These are phyloP conservation scores for Xylaria telfairii DNA, from an alignment of 495 filamentous ascomycete species.

Conservation along the genomic window DNA sequence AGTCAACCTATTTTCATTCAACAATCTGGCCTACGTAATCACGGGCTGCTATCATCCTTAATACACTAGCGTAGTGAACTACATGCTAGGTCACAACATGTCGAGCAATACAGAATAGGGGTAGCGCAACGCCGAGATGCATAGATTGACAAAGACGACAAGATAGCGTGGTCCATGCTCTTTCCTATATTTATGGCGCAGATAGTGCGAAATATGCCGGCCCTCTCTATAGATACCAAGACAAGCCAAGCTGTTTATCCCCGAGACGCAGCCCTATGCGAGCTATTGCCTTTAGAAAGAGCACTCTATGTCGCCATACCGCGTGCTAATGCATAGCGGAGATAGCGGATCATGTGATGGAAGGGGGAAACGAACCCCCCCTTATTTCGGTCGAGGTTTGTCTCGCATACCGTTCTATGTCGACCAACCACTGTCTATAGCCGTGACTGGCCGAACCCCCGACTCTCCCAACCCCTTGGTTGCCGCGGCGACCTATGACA, in stretches of 20 bases:
- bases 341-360: background rate
- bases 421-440: background rate
- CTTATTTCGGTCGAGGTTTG: background rate
- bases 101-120: background rate
- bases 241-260: background rate
- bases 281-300: background rate
- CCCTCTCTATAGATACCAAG: constrained; percentile 14
- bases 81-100: background rate
- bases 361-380: background rate
- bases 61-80: background rate
- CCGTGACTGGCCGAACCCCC: background rate
- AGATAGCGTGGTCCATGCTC: background rate
- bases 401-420: background rate
- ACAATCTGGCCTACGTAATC: background rate
- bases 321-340: background rate
- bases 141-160: background rate
- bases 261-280: background rate
- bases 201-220: constrained; percentile 8
- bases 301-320: background rate
- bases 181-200: constrained; percentile 18
- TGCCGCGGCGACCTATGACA: background rate
- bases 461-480: background rate
- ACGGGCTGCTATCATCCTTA: background rate
- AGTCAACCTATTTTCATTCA: background rate
- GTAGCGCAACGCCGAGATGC: background rate